phyloP scores from a whole-genome alignment of 75 land plant species.

The Gnetum montanum region DNA sequence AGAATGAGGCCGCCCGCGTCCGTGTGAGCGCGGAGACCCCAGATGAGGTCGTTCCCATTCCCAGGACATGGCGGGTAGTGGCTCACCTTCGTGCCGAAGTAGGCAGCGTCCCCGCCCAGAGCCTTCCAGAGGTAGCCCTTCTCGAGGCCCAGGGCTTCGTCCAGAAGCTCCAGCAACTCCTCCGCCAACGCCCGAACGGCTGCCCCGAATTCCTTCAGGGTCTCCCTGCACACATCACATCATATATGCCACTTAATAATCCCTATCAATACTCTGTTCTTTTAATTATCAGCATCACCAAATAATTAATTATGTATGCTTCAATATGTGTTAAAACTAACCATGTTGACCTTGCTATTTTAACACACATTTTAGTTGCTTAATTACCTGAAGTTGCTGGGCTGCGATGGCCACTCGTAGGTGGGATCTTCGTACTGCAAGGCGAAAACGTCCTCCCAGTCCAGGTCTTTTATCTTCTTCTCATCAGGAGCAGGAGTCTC shows the following conservation, averaged over 20 bases:
- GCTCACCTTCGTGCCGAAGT: constrained; percentile 65
- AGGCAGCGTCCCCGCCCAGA: constrained; percentile 32
- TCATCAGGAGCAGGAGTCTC: no score
- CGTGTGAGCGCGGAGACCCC: constrained; percentile 66
- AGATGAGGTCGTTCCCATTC: constrained; percentile 31
- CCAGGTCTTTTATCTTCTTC: neutral
- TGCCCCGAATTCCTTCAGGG: constrained; percentile 40
- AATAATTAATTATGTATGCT: no score
- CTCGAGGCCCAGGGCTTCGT: constrained; percentile 41
- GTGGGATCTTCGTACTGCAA: neutral
- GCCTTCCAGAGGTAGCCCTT: constrained; percentile 43
- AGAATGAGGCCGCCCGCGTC: constrained; percentile 77
- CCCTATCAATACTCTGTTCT: no score
- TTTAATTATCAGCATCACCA: no score
- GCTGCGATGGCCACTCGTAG: neutral
- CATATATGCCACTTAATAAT: no score
- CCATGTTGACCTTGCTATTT: no score
- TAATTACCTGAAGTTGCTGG: neutral
- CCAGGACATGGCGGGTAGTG: constrained; percentile 75
- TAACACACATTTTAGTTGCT: no score
- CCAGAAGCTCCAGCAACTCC: constrained; percentile 40
- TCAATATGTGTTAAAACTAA: no score
- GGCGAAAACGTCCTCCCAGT: neutral
- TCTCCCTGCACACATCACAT: constrained; percentile 61
- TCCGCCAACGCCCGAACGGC: constrained; percentile 46